Percentiles rank a stretch among this genome's conserved stretches.
phyloP scores from a whole-genome alignment of 257 asterid species.

The Solanum chaucha region DNA sequence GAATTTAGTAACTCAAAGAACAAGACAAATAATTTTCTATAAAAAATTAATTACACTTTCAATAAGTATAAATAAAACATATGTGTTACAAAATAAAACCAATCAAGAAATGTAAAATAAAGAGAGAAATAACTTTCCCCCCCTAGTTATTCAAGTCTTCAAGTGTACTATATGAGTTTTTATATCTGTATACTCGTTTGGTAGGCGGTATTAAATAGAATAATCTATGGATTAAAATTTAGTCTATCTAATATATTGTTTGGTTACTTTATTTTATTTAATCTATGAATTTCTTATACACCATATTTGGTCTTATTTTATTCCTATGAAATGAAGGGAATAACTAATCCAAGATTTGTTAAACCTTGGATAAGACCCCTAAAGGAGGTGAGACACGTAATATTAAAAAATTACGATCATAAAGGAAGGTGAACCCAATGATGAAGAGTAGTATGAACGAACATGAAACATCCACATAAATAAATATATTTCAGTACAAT shows the following conservation, averaged over 20 bases:
- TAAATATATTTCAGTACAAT: background rate
- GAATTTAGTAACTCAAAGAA: background rate
- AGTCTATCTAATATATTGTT: no score
- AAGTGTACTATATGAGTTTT: background rate
- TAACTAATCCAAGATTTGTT: no score
- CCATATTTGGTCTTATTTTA: no score
- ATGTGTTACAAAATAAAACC: background rate
- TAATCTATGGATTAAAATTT: no score
- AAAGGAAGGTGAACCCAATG: background rate
- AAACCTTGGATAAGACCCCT: no score
- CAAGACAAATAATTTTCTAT: no score
- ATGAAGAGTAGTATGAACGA: background rate
- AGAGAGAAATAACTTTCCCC: rapidly evolving
- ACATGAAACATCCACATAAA: background rate
- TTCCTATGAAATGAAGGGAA: rapidly evolving
- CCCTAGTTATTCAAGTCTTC: background rate
- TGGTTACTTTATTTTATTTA: no score
- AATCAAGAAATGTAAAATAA: background rate
- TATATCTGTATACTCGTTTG: no score
- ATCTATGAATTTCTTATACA: no score
- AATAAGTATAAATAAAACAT: background rate
- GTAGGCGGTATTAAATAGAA: no score
- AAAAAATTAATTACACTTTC: background rate
- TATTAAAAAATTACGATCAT: no score
- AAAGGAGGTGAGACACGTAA: background rate